phyloP scores from a whole-genome alignment of 1,284 basidiomycete species.

The Coniferiporia weirii region DNA sequence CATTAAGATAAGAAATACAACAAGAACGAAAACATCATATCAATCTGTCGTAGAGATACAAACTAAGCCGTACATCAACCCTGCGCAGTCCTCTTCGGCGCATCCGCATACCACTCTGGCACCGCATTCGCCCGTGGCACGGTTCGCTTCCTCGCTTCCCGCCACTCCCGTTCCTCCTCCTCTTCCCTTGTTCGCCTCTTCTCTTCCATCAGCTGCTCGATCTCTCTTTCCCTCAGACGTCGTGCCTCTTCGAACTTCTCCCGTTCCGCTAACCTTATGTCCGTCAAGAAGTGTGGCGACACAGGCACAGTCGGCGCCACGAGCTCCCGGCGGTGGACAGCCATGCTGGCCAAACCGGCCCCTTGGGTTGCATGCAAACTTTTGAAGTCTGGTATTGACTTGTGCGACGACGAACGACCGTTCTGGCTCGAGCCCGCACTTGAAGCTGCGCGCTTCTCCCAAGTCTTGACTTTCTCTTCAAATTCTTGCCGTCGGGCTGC shows the following conservation, averaged over 20 bases:
- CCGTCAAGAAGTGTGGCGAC: slow-evolving; percentile 46
- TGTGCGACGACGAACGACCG: background rate
- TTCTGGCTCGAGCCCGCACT: slow-evolving; percentile 22
- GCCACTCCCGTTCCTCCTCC: slow-evolving; percentile 53
- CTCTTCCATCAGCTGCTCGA: slow-evolving; percentile 38
- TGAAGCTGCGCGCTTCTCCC: slow-evolving; percentile 23
- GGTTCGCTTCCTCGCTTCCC: slow-evolving; percentile 51
- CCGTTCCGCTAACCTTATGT: slow-evolving; percentile 51
- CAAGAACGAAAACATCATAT: background rate
- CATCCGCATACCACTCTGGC: slow-evolving; percentile 67
- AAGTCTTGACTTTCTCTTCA: slow-evolving; percentile 23
- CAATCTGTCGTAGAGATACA: background rate
- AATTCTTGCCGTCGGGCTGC: slow-evolving; percentile 20
- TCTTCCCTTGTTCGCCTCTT: slow-evolving; percentile 31
- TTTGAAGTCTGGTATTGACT: slow-evolving; percentile 47
- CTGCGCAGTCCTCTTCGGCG: slow-evolving; percentile 38
- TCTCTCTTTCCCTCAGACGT: slow-evolving; percentile 49
- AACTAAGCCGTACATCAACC: background rate
- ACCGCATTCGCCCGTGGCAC: slow-evolving; percentile 66
- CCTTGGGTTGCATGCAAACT: slow-evolving; percentile 47
- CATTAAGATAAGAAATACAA: background rate
- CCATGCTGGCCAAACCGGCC: slow-evolving; percentile 30
- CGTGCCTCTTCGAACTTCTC: slow-evolving; percentile 56
- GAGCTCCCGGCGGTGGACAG: slow-evolving; percentile 35
- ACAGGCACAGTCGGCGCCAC: slow-evolving; percentile 43